Conservation (phyloP, 345 rosid species). For the Acer saccharum region DNA sequence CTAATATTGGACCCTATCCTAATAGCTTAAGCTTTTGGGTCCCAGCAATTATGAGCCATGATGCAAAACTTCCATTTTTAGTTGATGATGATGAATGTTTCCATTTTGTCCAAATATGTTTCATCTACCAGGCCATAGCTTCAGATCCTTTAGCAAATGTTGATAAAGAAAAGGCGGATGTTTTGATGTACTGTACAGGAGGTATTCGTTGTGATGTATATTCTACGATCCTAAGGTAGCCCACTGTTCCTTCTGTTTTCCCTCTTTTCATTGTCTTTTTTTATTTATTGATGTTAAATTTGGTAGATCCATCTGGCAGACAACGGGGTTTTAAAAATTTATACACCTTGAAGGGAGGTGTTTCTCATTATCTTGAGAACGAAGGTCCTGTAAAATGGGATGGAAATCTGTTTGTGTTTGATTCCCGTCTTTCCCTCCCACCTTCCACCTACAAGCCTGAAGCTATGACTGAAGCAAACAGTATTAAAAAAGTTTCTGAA, state of each 20-base stretch:
- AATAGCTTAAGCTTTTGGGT: too few relatives aligned
- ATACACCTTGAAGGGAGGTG: slow-evolving; percentile 84
- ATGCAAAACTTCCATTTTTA: not conserved
- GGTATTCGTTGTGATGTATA: slow-evolving; percentile 98
- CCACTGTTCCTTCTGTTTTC: slow-evolving; percentile 12
- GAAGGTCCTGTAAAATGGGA: slow-evolving; percentile 75
- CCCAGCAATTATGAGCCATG: not conserved
- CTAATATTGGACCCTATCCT: too few relatives aligned
- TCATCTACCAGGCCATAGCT: slow-evolving; percentile 45
- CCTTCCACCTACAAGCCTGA: slow-evolving; percentile 59
- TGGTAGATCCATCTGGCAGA: slow-evolving; percentile 39
- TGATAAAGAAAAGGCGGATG: slow-evolving; percentile 69
- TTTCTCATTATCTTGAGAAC: slow-evolving; percentile 78
- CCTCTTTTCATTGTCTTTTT: not conserved
- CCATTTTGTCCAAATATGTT: not conserved
- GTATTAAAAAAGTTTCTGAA: slow-evolving; percentile 29
- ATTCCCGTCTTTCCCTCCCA: slow-evolving; percentile 87
- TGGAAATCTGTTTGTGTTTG: slow-evolving; percentile 91
- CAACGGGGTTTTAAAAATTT: slow-evolving; percentile 70
- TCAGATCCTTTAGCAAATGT: slow-evolving; percentile 73
- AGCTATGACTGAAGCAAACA: slow-evolving; percentile 25
- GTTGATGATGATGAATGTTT: slow-evolving; percentile 12
- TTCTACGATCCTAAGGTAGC: slow-evolving; percentile 84
- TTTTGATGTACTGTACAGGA: slow-evolving; percentile 94
- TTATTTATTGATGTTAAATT: not conserved